Evolutionary conservation across 805 yeast species (phyloP).

Genomic region (Barnettozyma vustinii): DNA sequence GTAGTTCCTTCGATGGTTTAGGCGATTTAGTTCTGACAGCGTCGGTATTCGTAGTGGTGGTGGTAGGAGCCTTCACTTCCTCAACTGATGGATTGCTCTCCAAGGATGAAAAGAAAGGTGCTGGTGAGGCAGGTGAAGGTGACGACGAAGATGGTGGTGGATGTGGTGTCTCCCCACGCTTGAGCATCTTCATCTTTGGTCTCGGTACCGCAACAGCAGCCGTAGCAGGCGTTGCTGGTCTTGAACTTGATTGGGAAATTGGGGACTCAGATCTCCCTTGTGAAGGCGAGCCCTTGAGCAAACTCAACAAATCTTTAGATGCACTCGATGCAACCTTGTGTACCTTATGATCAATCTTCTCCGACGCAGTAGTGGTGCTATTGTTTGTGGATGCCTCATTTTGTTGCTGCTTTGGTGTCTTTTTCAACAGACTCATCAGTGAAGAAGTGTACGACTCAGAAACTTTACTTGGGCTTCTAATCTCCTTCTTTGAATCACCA

Average conservation of each 20-base stretch:
- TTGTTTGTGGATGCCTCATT: background rate
- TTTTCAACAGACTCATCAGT: conserved; percentile 15
- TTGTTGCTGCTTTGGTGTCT: conserved; percentile 9
- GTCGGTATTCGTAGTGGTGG: conserved; percentile 1
- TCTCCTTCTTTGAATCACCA: background rate
- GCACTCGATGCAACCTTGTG: conserved; percentile 5
- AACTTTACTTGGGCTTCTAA: background rate
- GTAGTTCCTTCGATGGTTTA: conserved; percentile 21
- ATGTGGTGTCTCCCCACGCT: conserved; percentile 12
- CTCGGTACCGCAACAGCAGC: background rate
- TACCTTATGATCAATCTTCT: background rate
- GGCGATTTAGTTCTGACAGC: background rate
- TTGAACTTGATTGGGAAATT: background rate
- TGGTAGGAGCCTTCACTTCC: background rate
- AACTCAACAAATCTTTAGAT: conserved; percentile 16
- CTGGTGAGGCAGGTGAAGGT: too few relatives aligned
- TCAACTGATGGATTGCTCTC: background rate
- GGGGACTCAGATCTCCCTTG: background rate
- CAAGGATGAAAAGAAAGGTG: background rate
- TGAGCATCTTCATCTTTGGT: conserved; percentile 22
- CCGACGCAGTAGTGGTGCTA: background rate
- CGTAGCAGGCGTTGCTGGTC: background rate
- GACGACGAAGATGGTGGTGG: background rate
- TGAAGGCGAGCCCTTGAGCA: conserved; percentile 9
- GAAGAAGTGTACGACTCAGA: conserved; percentile 18